A percentile compares a stretch with the other conserved stretches of the same genome.
Evolutionary conservation across 2,329 filamentous ascomycete species (phyloP).

Genomic region (Trichoderma pleuroti): DNA sequence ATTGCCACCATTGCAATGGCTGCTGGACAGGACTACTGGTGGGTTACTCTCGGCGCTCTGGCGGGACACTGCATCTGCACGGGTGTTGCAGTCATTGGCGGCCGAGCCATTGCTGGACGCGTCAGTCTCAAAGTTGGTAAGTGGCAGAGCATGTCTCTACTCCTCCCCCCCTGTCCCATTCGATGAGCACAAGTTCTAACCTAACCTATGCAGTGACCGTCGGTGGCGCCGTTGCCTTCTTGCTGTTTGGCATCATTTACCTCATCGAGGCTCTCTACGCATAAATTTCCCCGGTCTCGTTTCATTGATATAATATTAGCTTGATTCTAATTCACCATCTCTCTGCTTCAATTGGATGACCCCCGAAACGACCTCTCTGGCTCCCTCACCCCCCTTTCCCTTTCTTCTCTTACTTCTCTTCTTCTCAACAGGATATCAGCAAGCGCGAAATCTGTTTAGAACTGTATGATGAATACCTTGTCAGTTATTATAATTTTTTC

Average conservation of each 20-base stretch:
- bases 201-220: constrained; percentile 67
- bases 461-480: not conserved
- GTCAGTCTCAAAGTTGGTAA: constrained; percentile 95
- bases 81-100: constrained; percentile 84
- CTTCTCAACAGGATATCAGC: constrained; percentile 14
- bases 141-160: constrained; percentile 37
- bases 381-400: not conserved
- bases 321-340: constrained; percentile 12
- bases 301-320: not conserved
- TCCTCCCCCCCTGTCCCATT: not conserved
- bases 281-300: constrained; percentile 26
- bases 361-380: not conserved
- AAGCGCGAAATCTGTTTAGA: not conserved
- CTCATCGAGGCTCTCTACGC: constrained; percentile 71
- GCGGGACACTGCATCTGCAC: constrained; percentile 87
- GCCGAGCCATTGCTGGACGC: constrained; percentile 83
- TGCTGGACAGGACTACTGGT: constrained; percentile 97
- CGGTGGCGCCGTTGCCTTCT: constrained; percentile 84
- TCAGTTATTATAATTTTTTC: not conserved
- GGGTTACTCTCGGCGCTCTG: constrained; percentile 87
- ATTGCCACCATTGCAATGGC: constrained; percentile 99
- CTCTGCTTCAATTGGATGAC: not conserved
- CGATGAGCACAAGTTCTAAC: constrained; percentile 23
- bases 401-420: not conserved
- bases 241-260: constrained; percentile 90